Conservation (phyloP, 1,284 basidiomycete genomes). For the Cutaneotrichosporon sp. region DNA sequence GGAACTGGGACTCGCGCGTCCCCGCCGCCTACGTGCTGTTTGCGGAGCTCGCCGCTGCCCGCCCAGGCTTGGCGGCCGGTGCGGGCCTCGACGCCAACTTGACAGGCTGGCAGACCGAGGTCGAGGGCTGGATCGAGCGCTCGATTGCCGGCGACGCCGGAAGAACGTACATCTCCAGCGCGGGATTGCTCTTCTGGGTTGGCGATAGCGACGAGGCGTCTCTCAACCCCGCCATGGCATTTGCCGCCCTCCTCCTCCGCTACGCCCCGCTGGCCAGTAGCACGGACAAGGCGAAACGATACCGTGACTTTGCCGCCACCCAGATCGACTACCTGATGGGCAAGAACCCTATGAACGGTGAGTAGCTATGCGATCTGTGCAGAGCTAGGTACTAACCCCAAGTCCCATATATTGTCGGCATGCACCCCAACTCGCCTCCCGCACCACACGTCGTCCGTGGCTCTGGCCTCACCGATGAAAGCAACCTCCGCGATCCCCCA, state of each 20-base stretch:
- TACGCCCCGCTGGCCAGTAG: constrained; percentile 73
- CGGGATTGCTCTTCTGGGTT: constrained; percentile 73
- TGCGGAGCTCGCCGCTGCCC: constrained; percentile 51
- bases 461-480: constrained; percentile 68
- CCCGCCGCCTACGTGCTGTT: constrained; percentile 75
- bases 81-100: constrained; percentile 59
- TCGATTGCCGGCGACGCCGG: constrained; percentile 62
- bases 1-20: constrained; percentile 86
- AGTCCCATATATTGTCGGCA: constrained; percentile 62
- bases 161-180: constrained; percentile 62
- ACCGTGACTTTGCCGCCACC: constrained; percentile 42
- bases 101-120: constrained; percentile 66
- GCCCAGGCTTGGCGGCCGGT: constrained; percentile 61
- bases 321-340: constrained; percentile 82
- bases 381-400: constrained; percentile 14
- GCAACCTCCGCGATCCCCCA: constrained; percentile 68
- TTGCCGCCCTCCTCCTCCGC: constrained; percentile 73
- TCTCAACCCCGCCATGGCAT: constrained; percentile 81
- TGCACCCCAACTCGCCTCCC: constrained; percentile 80
- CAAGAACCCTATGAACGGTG: constrained; percentile 78
- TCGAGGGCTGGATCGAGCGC: constrained; percentile 73
- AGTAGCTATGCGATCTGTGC: constrained; percentile 20
- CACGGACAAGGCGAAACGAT: constrained; percentile 61
- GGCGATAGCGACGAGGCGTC: constrained; percentile 76
- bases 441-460: constrained; percentile 88